A percentile compares a stretch with the other conserved stretches of the same genome.
These are phyloP conservation scores for Serendipita sp. DNA, from an alignment of 768 basidiomycete genomes.

Conservation along the genomic window DNA sequence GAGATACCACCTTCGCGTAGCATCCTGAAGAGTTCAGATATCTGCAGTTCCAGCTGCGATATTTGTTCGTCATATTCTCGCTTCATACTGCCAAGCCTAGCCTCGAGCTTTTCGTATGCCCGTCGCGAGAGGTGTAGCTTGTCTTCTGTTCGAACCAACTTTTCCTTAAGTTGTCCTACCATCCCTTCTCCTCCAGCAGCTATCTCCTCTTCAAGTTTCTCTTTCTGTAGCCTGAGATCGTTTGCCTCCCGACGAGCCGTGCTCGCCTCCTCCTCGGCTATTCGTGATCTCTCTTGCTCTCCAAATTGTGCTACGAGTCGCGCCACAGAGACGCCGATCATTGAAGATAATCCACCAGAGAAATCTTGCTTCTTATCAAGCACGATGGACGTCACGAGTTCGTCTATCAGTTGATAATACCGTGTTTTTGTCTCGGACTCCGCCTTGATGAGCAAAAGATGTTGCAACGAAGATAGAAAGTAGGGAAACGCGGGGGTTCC, in stretches of 20 bases:
- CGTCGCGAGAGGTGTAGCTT: constrained; percentile 65
- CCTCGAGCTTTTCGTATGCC: constrained; percentile 57
- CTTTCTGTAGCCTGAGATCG: constrained; percentile 65
- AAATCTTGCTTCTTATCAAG: constrained; percentile 69
- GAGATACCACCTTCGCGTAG: constrained; percentile 56
- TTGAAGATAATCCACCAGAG: constrained; percentile 55
- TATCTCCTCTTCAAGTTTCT: constrained; percentile 65
- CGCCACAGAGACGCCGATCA: constrained; percentile 80
- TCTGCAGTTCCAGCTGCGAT: constrained; percentile 76
- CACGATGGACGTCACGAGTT: constrained; percentile 77
- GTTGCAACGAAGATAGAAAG: constrained; percentile 88
- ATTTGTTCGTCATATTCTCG: constrained; percentile 72
- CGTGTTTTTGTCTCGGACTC: constrained; percentile 72
- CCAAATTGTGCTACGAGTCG: constrained; percentile 79
- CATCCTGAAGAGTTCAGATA: constrained; percentile 89
- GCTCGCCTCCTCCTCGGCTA: constrained; percentile 61
- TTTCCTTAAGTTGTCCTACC: constrained; percentile 63
- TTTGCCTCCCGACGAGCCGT: constrained; percentile 48
- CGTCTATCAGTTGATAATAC: constrained; percentile 84
- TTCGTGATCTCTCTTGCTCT: constrained; percentile 69
- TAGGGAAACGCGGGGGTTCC: constrained; percentile 67
- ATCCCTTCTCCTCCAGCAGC: constrained; percentile 67
- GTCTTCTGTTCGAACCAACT: constrained; percentile 54
- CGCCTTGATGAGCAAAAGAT: constrained; percentile 77
- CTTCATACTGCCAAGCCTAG: constrained; percentile 63